A percentile compares a stretch with the other conserved stretches of the same genome.
Evolutionary conservation across 768 basidiomycete species (phyloP).

Genomic region (Lactarius trivialis): DNA sequence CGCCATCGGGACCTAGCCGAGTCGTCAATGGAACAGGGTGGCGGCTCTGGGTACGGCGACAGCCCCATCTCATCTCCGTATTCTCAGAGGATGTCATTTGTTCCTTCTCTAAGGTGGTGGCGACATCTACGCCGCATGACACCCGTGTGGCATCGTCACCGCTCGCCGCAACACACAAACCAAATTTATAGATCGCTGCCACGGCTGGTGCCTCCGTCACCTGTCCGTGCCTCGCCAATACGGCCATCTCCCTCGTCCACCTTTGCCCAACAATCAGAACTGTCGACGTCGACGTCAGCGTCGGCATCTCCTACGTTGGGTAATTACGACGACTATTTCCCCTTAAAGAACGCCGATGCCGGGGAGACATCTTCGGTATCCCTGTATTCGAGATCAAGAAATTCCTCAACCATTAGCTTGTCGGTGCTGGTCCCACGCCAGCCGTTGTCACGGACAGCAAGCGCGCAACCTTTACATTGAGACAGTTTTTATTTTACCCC

Average conservation of each 20-base stretch:
- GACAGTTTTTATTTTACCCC: background rate
- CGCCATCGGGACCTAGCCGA: slow-evolving; percentile 26
- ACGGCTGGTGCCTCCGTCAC: slow-evolving; percentile 26
- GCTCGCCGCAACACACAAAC: slow-evolving; percentile 9
- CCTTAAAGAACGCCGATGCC: slow-evolving; percentile 13
- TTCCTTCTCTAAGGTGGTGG: slow-evolving; percentile 5
- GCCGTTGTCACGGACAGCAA: slow-evolving; percentile 34
- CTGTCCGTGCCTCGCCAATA: slow-evolving; percentile 26
- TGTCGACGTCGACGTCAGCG: background rate
- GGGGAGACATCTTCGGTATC: slow-evolving; percentile 24
- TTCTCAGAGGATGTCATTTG: slow-evolving; percentile 1
- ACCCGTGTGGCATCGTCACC: slow-evolving; percentile 18
- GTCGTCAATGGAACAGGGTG: slow-evolving; percentile 31
- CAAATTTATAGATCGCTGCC: slow-evolving; percentile 17
- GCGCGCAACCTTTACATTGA: slow-evolving; percentile 23
- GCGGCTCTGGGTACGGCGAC: slow-evolving; percentile 15
- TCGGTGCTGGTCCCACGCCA: slow-evolving; percentile 46
- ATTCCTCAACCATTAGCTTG: slow-evolving; percentile 59
- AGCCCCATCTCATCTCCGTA: slow-evolving; percentile 5
- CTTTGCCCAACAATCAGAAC: slow-evolving; percentile 11
- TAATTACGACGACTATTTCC: slow-evolving; percentile 13
- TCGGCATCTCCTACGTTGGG: slow-evolving; percentile 22
- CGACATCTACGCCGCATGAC: slow-evolving; percentile 11
- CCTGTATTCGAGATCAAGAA: slow-evolving; percentile 55
- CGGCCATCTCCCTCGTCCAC: slow-evolving; percentile 26